Evolutionary conservation across 257 asterid genomes (phyloP).

Genomic region (Fraxinus americana): DNA sequence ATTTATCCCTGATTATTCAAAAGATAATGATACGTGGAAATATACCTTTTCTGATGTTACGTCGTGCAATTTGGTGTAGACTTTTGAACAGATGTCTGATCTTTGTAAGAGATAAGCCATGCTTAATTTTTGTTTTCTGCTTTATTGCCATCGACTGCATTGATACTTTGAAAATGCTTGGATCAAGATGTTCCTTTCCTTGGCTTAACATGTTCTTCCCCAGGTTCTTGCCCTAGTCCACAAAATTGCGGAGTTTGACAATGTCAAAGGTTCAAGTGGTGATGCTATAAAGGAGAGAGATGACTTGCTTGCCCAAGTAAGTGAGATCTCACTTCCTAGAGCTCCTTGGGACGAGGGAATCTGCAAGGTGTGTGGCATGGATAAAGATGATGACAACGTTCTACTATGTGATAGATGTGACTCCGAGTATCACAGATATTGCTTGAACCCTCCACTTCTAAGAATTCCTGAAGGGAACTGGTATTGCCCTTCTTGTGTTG

Average conservation of each 20-base stretch:
- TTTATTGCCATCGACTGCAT: background rate
- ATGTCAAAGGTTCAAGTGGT: conserved; percentile 33
- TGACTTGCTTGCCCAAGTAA: conserved; percentile 49
- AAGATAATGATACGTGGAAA: background rate
- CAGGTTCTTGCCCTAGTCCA: conserved; percentile 74
- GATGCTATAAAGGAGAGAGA: conserved; percentile 70
- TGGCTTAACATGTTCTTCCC: conserved; percentile 22
- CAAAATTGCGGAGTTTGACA: conserved; percentile 46
- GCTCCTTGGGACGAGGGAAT: conserved; percentile 99
- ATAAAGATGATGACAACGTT: conserved; percentile 89
- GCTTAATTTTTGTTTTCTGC: background rate
- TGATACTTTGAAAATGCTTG: background rate
- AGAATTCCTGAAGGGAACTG: conserved; percentile 89
- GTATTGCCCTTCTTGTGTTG: conserved; percentile 91
- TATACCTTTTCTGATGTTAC: background rate
- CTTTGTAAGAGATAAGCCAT: background rate
- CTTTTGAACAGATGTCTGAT: background rate
- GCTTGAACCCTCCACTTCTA: conserved; percentile 90
- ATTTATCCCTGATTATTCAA: background rate
- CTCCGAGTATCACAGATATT: conserved; percentile 88
- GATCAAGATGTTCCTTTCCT: conserved; percentile 4
- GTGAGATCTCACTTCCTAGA: conserved; percentile 72
- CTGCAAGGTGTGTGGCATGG: conserved; percentile 95
- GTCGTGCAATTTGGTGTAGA: background rate
- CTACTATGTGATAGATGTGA: conserved; percentile 89